Conservation (phyloP, 2,329 filamentous ascomycete genomes). For the Sporothrix protearum region DNA sequence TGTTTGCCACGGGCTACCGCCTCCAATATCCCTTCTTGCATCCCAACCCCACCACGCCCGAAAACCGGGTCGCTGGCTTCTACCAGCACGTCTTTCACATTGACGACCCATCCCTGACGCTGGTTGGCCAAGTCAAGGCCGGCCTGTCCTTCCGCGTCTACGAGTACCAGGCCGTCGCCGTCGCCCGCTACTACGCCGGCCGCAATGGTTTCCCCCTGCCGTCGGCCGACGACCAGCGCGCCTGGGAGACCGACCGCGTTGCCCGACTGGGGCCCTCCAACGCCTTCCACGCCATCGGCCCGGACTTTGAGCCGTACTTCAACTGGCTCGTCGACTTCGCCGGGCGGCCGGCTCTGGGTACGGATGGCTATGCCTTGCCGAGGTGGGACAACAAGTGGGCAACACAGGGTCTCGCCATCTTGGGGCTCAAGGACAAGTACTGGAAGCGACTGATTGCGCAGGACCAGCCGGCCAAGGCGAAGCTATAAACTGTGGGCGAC, state of each 20-base stretch:
- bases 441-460: conserved; percentile 12
- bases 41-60: conserved; percentile 24
- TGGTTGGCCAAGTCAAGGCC: conserved; percentile 38
- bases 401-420: not conserved
- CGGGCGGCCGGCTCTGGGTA: conserved; percentile 13
- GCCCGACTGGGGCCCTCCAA: not conserved
- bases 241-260: conserved; percentile 33
- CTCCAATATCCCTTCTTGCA: conserved; percentile 55
- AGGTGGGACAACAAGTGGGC: conserved; percentile 14
- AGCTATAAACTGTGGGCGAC: not conserved
- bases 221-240: conserved; percentile 32
- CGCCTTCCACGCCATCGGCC: conserved; percentile 20
- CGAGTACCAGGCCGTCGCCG: conserved; percentile 40
- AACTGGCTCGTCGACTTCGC: conserved; percentile 23
- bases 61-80: conserved; percentile 33
- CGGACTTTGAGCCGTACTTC: conserved; percentile 20
- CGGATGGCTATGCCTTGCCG: conserved; percentile 16
- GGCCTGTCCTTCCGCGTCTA: conserved; percentile 39
- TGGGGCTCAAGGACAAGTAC: conserved; percentile 17
- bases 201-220: conserved; percentile 33
- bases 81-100: conserved; percentile 40
- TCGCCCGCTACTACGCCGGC: conserved; percentile 36
- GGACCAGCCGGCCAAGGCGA: conserved; percentile 9
- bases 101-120: conserved; percentile 37
- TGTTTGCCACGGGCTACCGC: conserved; percentile 59